These are phyloP conservation scores for Hibiscus trionum DNA, from an alignment of 345 rosid species.

Conservation along the genomic window DNA sequence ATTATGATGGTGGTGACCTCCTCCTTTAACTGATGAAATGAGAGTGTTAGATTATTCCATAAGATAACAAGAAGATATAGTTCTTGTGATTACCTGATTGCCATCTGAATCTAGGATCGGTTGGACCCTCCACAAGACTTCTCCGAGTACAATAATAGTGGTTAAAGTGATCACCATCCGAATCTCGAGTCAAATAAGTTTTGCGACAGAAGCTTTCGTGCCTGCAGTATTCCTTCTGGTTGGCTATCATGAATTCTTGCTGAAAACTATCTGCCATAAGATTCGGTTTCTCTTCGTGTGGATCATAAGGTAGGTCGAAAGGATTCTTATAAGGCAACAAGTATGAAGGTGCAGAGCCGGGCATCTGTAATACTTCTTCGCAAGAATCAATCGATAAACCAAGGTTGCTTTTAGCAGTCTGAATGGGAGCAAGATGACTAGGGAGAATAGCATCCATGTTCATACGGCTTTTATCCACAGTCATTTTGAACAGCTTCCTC, in stretches of 20 bases:
- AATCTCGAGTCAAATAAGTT: conserved; percentile 28
- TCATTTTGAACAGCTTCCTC: conserved; percentile 39
- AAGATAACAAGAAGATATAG: no score
- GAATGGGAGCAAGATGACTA: conserved; percentile 36
- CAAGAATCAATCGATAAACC: conserved; percentile 14
- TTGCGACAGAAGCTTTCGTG: conserved; percentile 65
- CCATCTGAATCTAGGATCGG: conserved; percentile 10
- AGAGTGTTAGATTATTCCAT: no score
- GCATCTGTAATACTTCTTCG: conserved; percentile 31
- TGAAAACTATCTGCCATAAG: conserved; percentile 58
- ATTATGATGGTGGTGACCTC: conserved; percentile 22
- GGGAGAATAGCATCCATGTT: conserved; percentile 24
- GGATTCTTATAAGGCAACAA: conserved; percentile 57
- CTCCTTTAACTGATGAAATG: conserved; percentile 35
- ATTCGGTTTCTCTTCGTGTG: conserved; percentile 70
- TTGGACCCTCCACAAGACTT: conserved; percentile 8
- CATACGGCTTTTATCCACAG: conserved; percentile 33
- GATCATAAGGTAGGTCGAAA: conserved; percentile 79
- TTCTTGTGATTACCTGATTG: conserved; percentile 19
- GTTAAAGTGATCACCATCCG: background rate
- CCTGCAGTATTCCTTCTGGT: conserved; percentile 59
- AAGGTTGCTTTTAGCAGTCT: conserved; percentile 28
- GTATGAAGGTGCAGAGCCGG: conserved; percentile 86
- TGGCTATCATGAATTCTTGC: conserved; percentile 47
- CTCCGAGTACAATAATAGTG: conserved; percentile 5